Evolutionary conservation across 495 filamentous ascomycete species (phyloP).

Genomic region (Aspergillus mulundensis): DNA sequence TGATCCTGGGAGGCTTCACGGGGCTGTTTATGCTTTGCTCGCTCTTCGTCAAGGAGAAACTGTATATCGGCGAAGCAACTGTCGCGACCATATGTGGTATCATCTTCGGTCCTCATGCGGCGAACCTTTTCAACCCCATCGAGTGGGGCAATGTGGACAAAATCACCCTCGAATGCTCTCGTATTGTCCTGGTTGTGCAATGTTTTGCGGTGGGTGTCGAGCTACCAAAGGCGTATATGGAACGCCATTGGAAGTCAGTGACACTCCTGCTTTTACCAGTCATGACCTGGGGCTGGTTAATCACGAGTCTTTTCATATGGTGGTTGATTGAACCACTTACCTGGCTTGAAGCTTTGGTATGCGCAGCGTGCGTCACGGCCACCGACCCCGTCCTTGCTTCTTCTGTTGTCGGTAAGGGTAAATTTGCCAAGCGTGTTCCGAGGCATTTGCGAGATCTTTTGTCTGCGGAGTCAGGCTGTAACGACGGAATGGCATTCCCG

Average conservation of each 20-base stretch:
- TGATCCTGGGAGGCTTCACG: constrained; percentile 97
- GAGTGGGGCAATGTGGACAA: constrained; percentile 93
- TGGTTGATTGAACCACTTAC: constrained; percentile 79
- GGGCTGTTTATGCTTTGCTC: constrained; percentile 98
- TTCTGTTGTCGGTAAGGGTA: constrained; percentile 97
- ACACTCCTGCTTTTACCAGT: constrained; percentile 84
- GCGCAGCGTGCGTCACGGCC: constrained; percentile 92
- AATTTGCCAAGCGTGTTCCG: constrained; percentile 94
- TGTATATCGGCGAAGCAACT: constrained; percentile 98
- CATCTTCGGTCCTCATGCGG: constrained; percentile 95
- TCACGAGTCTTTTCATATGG: constrained; percentile 95
- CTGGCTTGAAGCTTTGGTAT: constrained; percentile 83
- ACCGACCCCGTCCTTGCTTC: constrained; percentile 97
- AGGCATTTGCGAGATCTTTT: constrained; percentile 95
- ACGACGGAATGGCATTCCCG: constrained; percentile 99
- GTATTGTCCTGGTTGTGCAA: constrained; percentile 96
- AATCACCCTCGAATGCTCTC: constrained; percentile 93
- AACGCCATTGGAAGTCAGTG: constrained; percentile 94
- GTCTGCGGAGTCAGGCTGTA: constrained; percentile 97
- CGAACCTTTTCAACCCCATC: constrained; percentile 79
- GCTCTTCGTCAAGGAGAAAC: constrained; percentile 93
- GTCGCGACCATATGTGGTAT: constrained; percentile 94
- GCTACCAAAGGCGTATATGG: constrained; percentile 96
- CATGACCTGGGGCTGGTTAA: constrained; percentile 96
- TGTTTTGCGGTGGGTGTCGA: constrained; percentile 99